Percentiles rank a stretch among this genome's conserved stretches.
phyloP scores from a whole-genome alignment of 192 early-diverging fungal genomes.

The Coemansia sp. region DNA sequence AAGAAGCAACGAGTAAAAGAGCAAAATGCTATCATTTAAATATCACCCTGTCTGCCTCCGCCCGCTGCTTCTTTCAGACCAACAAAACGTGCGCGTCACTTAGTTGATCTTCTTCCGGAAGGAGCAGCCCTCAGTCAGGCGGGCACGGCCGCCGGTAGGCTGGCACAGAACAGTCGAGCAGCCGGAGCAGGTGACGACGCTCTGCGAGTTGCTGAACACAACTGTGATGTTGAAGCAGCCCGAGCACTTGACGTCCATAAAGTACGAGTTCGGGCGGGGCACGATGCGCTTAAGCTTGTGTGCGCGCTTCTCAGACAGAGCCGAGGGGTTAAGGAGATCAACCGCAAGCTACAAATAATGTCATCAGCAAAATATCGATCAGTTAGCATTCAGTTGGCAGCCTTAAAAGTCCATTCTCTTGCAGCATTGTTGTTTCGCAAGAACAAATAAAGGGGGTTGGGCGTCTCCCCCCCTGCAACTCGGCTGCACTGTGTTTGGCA shows the following conservation, averaged over 20 bases:
- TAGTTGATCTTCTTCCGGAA: conserved; percentile 81
- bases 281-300: conserved; percentile 98
- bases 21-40: no score
- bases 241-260: conserved; percentile 98
- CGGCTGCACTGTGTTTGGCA: no score
- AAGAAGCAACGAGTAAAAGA: no score
- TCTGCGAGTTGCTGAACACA: conserved; percentile 99
- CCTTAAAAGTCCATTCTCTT: no score
- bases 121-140: conserved; percentile 91
- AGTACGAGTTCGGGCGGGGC: conserved; percentile 96
- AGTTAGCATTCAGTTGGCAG: no score
- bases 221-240: conserved; percentile 98
- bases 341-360: conserved; percentile 69
- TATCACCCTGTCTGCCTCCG: no score
- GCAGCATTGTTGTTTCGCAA: no score
- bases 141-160: conserved; percentile 98
- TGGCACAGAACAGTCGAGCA: conserved; percentile 98
- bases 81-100: no score
- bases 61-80: no score
- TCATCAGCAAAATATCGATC: background rate
- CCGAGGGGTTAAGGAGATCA: conserved; percentile 92
- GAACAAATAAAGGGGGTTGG: no score
- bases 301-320: conserved; percentile 68
- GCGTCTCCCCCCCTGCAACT: no score
- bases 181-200: conserved; percentile 93